Evolutionary conservation across 2,329 filamentous ascomycete genomes (phyloP), one percentile per base, ranked within the genome.

Genomic region (Tolypocladium sp.): DNA sequence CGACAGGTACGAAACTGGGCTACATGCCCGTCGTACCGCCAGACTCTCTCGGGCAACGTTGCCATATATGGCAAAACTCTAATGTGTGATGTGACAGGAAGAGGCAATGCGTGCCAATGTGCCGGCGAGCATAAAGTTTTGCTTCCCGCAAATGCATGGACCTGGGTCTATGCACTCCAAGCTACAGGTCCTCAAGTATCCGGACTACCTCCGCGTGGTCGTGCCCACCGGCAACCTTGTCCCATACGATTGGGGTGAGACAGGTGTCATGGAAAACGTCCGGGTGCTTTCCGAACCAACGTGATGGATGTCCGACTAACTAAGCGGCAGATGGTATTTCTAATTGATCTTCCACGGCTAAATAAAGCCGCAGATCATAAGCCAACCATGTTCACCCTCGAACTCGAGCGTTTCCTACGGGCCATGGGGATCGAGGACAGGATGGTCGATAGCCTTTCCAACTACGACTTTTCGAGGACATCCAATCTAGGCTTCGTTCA

Each of bases 111-210:
- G 71, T 38, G 71, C 68, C 35, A 82, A 81, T 60, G 77, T 76
- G 12, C 82, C 82, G 22, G 63, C 67, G n/a, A 75, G 73, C 42
- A 79, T 95, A 58, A 83, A 83, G 25, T 87, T 87, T 58, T 92
- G 90, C 69, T 96, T 97, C 68, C 93, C 93, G 20, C 82, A 82
- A 2, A 93, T 97, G 90, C 78, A 84, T 46, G 83, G 85, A 2
- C 78, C 83, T 7, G 88, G 86, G 30, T 86, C 82, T 66, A 96
- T 97, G 92, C 94, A 97, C 73, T 96, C 91, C 56, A 97, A 99
- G 70, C 78, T 97, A 51, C 92, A 96, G 82, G 74, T 97, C 1
- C 79, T 97, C n/a, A 93, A 92, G 66, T 90, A 91, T 65, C 75
- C 82, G 0, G 75, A 75, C 1, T 86, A 92, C 70, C 73, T 97